A percentile compares a stretch with the other conserved stretches of the same genome.
Conservation (phyloP, 2,329 filamentous ascomycete genomes). For the Boeremia exigua region DNA sequence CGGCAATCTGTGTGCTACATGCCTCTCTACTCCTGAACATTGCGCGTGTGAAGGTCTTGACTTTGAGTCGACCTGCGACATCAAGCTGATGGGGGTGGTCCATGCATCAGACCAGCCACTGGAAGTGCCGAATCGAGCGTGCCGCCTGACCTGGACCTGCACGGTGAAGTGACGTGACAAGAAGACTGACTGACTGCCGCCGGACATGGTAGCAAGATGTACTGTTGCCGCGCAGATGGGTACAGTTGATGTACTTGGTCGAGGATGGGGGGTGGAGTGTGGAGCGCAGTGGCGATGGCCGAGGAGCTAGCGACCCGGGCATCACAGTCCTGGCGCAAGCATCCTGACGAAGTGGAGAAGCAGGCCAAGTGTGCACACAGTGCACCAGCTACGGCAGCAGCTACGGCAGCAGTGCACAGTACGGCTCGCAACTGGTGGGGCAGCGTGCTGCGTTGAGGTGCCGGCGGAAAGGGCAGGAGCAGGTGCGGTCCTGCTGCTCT, state of each 20-base stretch:
- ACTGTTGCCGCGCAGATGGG: not conserved
- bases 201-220: not conserved
- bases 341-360: constrained; percentile 4
- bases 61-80: constrained; percentile 17
- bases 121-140: constrained; percentile 11
- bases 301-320: constrained; percentile 4
- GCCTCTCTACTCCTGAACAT: constrained; percentile 1
- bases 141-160: constrained; percentile 8
- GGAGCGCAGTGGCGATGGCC: not conserved
- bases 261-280: not conserved
- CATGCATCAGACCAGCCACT: constrained; percentile 1
- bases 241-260: too few relatives aligned
- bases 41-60: constrained; percentile 6
- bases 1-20: constrained; percentile 1
- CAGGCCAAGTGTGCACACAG: not conserved
- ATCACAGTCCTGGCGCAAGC: not conserved
- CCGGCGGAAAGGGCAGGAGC: not conserved
- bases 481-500: not conserved
- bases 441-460: not conserved
- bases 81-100: constrained; percentile 17
- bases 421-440: constrained; percentile 6
- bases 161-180: not conserved
- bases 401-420: not conserved
- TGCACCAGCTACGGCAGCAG: not conserved
- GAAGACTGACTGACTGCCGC: not conserved